These are phyloP conservation scores for Onygenales sp. DNA, from an alignment of 2,329 filamentous ascomycete species.

Conservation along the genomic window DNA sequence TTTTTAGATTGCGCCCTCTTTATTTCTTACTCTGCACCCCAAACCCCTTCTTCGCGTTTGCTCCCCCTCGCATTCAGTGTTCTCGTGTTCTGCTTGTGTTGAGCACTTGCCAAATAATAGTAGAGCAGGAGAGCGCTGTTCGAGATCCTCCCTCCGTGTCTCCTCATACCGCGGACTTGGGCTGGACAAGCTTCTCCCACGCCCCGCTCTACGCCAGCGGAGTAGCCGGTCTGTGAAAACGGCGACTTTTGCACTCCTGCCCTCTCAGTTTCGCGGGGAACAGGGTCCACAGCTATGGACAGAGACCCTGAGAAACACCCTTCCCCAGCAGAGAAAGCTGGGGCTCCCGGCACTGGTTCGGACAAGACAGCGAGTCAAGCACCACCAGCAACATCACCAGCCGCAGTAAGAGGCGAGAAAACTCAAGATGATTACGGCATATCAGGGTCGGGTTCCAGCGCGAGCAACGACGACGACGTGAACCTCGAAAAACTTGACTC, in stretches of 20 bases:
- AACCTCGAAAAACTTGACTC: constrained; percentile 27
- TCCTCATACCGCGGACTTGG: too few relatives aligned
- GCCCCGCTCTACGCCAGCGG: too few relatives aligned
- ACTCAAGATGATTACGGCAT: neutral
- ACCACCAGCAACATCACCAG: neutral
- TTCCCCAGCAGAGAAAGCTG: neutral
- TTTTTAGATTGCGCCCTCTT: too few relatives aligned
- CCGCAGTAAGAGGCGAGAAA: constrained; percentile 1
- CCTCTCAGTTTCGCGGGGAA: neutral
- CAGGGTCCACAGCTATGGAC: neutral
- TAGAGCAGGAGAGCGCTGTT: too few relatives aligned
- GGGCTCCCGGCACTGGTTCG: neutral
- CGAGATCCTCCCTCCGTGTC: too few relatives aligned
- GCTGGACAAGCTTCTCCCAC: too few relatives aligned
- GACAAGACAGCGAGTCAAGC: neutral
- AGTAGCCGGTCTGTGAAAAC: too few relatives aligned
- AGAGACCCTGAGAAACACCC: neutral
- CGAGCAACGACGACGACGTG: constrained; percentile 2
- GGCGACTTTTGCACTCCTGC: neutral
- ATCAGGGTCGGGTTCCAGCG: constrained; percentile 1
- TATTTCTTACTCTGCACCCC: too few relatives aligned
- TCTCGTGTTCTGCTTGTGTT: too few relatives aligned
- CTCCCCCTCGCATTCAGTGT: too few relatives aligned
- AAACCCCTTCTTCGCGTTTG: too few relatives aligned
- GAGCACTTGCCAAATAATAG: too few relatives aligned